phyloP scores from a whole-genome alignment of 1,284 basidiomycete genomes.

The Mycena citricolor region DNA sequence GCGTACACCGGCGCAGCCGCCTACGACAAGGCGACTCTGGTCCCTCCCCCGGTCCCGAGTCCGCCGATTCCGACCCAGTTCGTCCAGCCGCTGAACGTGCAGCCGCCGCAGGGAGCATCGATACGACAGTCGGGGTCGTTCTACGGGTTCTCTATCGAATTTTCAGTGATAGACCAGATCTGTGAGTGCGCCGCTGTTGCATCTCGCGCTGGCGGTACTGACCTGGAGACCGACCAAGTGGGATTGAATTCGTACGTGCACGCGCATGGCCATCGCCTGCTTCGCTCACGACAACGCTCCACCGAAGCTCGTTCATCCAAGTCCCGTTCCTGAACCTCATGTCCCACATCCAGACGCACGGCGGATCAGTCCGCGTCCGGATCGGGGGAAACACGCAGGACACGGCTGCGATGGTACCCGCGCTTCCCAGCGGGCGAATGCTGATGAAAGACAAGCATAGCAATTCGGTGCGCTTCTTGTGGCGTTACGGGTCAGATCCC shows the following conservation, averaged over 20 bases:
- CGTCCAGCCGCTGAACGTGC: slow-evolving; percentile 35
- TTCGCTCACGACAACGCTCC: slow-evolving; percentile 52
- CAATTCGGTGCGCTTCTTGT: slow-evolving; percentile 48
- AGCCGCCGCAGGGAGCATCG: slow-evolving; percentile 41
- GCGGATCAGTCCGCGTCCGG: slow-evolving; percentile 58
- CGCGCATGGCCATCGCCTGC: background rate
- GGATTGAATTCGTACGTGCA: slow-evolving; percentile 9
- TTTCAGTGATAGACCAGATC: slow-evolving; percentile 62
- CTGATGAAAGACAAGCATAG: slow-evolving; percentile 48
- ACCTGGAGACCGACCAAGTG: slow-evolving; percentile 7
- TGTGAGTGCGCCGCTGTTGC: slow-evolving; percentile 39
- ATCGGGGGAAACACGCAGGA: slow-evolving; percentile 79
- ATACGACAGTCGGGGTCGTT: slow-evolving; percentile 61
- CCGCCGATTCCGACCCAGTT: slow-evolving; percentile 40
- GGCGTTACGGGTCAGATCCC: slow-evolving; percentile 1
- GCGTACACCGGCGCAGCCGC: slow-evolving; percentile 34
- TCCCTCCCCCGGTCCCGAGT: slow-evolving; percentile 43
- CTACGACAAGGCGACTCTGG: slow-evolving; percentile 45
- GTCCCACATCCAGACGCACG: slow-evolving; percentile 58
- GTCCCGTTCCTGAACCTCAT: slow-evolving; percentile 76
- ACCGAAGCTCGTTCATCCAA: slow-evolving; percentile 43
- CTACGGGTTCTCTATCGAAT: slow-evolving; percentile 68
- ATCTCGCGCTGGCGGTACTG: background rate
- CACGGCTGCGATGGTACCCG: slow-evolving; percentile 49
- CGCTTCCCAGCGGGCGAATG: slow-evolving; percentile 43